Conservation (phyloP, 2,329 filamentous ascomycete species). For the Aspergillus quadrilineatus region DNA sequence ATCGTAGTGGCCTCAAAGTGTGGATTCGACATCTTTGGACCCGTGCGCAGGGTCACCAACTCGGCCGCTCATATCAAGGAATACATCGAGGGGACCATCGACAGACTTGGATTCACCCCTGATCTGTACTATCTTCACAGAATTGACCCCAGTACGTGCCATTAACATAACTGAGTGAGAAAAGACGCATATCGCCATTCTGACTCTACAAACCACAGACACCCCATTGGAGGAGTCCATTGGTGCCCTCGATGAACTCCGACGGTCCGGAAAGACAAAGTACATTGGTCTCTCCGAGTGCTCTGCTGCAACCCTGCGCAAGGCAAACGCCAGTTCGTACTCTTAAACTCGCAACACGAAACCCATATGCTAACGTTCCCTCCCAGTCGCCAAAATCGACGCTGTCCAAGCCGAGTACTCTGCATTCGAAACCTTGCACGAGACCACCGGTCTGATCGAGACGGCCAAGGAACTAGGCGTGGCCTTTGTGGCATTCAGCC, state of each 20-base stretch:
- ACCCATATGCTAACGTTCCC: too few relatives aligned
- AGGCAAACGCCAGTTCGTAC: slow-evolving; percentile 44
- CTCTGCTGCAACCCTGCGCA: slow-evolving; percentile 46
- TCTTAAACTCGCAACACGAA: neutral
- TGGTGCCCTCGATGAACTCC: slow-evolving; percentile 47
- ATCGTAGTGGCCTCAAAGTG: slow-evolving; percentile 51
- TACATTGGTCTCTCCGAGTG: slow-evolving; percentile 52
- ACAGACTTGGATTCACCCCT: slow-evolving; percentile 49
- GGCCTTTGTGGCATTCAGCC: slow-evolving; percentile 49
- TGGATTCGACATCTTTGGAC: slow-evolving; percentile 42
- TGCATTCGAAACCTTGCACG: slow-evolving; percentile 44
- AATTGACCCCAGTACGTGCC: slow-evolving; percentile 45
- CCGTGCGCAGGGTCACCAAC: slow-evolving; percentile 42
- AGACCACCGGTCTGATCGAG: slow-evolving; percentile 43
- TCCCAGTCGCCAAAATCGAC: slow-evolving; percentile 50
- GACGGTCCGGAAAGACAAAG: slow-evolving; percentile 49
- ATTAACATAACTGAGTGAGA: neutral
- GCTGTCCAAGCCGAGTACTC: slow-evolving; percentile 51
- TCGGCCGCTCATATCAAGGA: slow-evolving; percentile 48
- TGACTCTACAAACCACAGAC: too few relatives aligned
- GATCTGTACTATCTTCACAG: slow-evolving; percentile 49
- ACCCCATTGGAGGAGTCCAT: slow-evolving; percentile 44
- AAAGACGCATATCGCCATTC: too few relatives aligned
- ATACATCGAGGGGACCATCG: slow-evolving; percentile 53
- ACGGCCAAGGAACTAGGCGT: slow-evolving; percentile 44